Conservation (phyloP, 495 filamentous ascomycete genomes). For the Trichoderma gamsii region DNA sequence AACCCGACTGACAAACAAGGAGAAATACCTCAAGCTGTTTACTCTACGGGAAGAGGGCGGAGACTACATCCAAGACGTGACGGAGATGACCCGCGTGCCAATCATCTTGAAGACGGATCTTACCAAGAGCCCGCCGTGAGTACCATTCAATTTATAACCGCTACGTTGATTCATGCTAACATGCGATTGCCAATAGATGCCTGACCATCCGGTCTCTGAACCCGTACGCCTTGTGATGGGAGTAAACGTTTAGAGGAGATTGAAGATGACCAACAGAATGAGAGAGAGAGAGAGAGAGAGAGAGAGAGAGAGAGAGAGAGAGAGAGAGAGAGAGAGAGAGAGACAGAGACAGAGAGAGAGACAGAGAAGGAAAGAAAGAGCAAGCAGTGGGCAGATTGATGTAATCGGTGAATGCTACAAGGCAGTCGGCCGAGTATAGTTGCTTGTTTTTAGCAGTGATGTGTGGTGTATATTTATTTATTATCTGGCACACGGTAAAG, state of each 20-base stretch:
- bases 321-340: conserved; percentile 6
- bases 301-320: neutral
- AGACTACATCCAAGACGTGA: conserved; percentile 95
- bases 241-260: neutral
- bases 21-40: conserved; percentile 91
- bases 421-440: neutral
- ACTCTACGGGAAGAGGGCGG: conserved; percentile 85
- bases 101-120: conserved; percentile 97
- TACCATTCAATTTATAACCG: conserved; percentile 1
- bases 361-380: neutral
- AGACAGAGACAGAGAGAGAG: neutral
- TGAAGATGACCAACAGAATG: neutral
- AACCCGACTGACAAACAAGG: conserved; percentile 80
- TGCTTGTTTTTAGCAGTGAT: neutral
- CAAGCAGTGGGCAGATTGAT: conserved; percentile 2
- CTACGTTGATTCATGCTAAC: conserved; percentile 22
- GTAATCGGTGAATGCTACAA: neutral
- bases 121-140: conserved; percentile 94
- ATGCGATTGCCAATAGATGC: conserved; percentile 57
- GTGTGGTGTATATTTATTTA: conserved; percentile 14
- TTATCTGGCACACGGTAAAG: conserved; percentile 9
- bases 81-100: conserved; percentile 92
- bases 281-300: neutral
- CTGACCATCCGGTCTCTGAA: conserved; percentile 96
- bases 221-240: conserved; percentile 75